phyloP scores from a whole-genome alignment of 306 rosid genomes.

The Cucumis melo region DNA sequence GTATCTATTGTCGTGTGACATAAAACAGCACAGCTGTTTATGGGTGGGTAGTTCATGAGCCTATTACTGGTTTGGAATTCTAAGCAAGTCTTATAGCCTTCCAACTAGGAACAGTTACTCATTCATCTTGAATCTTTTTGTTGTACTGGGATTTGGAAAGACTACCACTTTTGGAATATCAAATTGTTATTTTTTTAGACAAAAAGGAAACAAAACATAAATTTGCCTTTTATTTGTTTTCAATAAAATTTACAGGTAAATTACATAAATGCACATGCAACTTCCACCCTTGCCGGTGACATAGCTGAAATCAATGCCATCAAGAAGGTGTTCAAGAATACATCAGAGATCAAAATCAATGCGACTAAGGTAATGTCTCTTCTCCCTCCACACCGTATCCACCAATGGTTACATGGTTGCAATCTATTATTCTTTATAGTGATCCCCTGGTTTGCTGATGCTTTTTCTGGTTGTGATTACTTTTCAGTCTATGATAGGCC shows the following conservation, averaged over 20 bases:
- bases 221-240: background rate
- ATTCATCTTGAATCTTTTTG: background rate
- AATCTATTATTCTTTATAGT: background rate
- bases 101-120: background rate
- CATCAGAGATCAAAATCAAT: slow-evolving; percentile 80
- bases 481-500: slow-evolving; percentile 93
- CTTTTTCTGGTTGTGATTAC: slow-evolving; percentile 14
- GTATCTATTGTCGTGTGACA: background rate
- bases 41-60: background rate
- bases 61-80: background rate
- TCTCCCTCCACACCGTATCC: background rate
- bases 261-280: slow-evolving; percentile 98
- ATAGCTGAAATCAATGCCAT: slow-evolving; percentile 94
- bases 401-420: background rate
- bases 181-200: background rate
- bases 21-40: background rate
- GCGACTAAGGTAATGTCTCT: slow-evolving; percentile 75
- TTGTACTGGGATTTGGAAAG: background rate
- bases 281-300: slow-evolving; percentile 95
- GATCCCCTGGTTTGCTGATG: background rate
- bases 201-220: background rate
- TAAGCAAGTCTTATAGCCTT: background rate
- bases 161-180: background rate
- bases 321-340: slow-evolving; percentile 83
- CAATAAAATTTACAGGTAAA: slow-evolving; percentile 45